A percentile compares a stretch with the other conserved stretches of the same genome.
Conservation (phyloP, 108 stramenopile species). For the Skeletonema menzelii region DNA sequence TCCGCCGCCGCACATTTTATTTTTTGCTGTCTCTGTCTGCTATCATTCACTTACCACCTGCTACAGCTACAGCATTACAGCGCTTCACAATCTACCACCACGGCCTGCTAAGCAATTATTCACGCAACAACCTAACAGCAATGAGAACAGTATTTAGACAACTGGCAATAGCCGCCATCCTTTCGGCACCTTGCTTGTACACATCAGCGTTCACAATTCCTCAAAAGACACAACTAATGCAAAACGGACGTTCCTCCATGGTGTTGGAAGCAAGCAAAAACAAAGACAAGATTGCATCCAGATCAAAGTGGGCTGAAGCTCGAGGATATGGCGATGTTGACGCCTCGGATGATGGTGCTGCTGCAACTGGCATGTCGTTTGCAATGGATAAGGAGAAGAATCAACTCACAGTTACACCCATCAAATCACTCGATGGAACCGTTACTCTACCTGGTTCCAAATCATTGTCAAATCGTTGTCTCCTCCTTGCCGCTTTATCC, state of each 20-base stretch:
- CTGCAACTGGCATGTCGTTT: conserved; percentile 28
- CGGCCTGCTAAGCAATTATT: not conserved
- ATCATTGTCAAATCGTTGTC: conserved; percentile 91
- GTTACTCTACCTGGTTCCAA: conserved; percentile 95
- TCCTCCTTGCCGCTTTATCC: conserved; percentile 75
- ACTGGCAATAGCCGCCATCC: not conserved
- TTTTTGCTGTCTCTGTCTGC: too few species aligned
- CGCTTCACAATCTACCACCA: not conserved
- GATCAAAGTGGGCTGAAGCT: conserved; percentile 56
- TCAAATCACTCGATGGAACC: conserved; percentile 79
- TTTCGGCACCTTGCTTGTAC: not conserved
- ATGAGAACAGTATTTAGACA: conserved; percentile 4
- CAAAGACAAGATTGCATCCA: conserved; percentile 55
- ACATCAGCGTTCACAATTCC: not conserved
- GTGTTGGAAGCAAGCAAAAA: conserved; percentile 45
- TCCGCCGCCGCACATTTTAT: not conserved
- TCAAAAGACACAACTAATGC: not conserved
- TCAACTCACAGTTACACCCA: conserved; percentile 75
- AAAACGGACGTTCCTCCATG: not conserved
- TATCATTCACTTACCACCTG: too few species aligned
- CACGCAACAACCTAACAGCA: not conserved
- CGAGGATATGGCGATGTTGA: conserved; percentile 30
- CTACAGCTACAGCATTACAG: not conserved
- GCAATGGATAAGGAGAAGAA: conserved; percentile 36
- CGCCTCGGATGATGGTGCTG: not conserved